Percentiles rank a stretch among this genome's conserved stretches.
phyloP scores from a whole-genome alignment of 2,329 filamentous ascomycete species.

The Colletotrichum sojae region DNA sequence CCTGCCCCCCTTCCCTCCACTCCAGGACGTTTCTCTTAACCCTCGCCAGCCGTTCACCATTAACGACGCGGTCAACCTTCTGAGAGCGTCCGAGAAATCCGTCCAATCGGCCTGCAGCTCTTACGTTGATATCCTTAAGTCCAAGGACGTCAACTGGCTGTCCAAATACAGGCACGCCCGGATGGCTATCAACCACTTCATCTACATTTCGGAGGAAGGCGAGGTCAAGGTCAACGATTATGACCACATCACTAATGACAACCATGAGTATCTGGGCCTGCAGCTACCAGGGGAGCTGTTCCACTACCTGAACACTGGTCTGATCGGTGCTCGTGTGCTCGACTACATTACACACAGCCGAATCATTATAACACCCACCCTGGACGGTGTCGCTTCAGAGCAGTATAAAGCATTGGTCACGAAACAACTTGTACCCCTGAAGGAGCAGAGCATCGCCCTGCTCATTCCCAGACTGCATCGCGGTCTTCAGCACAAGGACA shows the following conservation, averaged over 20 bases:
- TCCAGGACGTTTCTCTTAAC: slow-evolving; percentile 72
- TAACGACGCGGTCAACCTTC: slow-evolving; percentile 82
- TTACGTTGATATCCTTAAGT: slow-evolving; percentile 83
- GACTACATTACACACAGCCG: slow-evolving; percentile 87
- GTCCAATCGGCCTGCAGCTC: slow-evolving; percentile 82
- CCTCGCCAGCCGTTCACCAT: slow-evolving; percentile 73
- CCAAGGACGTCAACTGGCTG: slow-evolving; percentile 81
- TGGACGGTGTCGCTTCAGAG: slow-evolving; percentile 84
- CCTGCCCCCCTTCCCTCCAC: slow-evolving; percentile 82
- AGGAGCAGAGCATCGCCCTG: slow-evolving; percentile 83
- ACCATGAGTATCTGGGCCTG: slow-evolving; percentile 91
- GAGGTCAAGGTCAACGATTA: slow-evolving; percentile 81
- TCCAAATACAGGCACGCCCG: slow-evolving; percentile 90
- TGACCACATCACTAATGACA: slow-evolving; percentile 82
- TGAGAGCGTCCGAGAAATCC: slow-evolving; percentile 78
- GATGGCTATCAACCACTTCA: slow-evolving; percentile 89
- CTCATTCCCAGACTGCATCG: slow-evolving; percentile 85
- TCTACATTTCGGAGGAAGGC: slow-evolving; percentile 84
- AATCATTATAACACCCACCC: slow-evolving; percentile 83
- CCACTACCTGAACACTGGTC: slow-evolving; percentile 87
- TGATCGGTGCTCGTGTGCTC: slow-evolving; percentile 84
- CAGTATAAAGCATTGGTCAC: slow-evolving; percentile 87
- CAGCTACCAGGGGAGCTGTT: slow-evolving; percentile 91
- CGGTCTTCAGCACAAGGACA: slow-evolving; percentile 84
- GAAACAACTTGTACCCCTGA: slow-evolving; percentile 79